phyloP scores from a whole-genome alignment of 2,329 filamentous ascomycete species.

The Alternaria solani region DNA sequence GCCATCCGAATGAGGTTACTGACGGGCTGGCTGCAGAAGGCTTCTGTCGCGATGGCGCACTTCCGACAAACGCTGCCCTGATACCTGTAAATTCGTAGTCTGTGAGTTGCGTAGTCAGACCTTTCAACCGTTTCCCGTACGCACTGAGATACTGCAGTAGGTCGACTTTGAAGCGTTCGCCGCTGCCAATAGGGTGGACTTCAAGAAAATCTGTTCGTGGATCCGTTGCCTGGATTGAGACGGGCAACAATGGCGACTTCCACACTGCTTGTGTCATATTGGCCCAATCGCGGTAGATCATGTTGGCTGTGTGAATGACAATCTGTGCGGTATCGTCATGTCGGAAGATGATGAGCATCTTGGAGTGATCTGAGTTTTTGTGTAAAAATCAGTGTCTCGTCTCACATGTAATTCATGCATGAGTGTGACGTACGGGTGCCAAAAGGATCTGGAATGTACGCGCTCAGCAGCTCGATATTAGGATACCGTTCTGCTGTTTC shows the following conservation, averaged over 20 bases:
- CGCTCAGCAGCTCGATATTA: slow-evolving; percentile 75
- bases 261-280: slow-evolving; percentile 89
- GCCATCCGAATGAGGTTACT: slow-evolving; percentile 78
- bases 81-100: slow-evolving; percentile 75
- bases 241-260: slow-evolving; percentile 75
- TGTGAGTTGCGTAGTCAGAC: slow-evolving; percentile 65
- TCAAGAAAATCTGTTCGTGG: not conserved
- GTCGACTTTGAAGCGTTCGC: slow-evolving; percentile 77
- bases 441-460: slow-evolving; percentile 83
- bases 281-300: slow-evolving; percentile 86
- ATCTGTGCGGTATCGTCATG: slow-evolving; percentile 80
- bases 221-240: slow-evolving; percentile 31
- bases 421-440: slow-evolving; percentile 66
- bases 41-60: slow-evolving; percentile 74
- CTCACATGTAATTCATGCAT: not conserved
- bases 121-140: slow-evolving; percentile 68
- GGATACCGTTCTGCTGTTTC: slow-evolving; percentile 66
- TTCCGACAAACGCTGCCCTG: slow-evolving; percentile 76
- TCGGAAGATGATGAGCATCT: slow-evolving; percentile 84
- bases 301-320: slow-evolving; percentile 88
- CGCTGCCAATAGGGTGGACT: slow-evolving; percentile 62
- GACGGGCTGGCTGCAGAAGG: slow-evolving; percentile 53
- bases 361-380: slow-evolving; percentile 68
- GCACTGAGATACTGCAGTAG: slow-evolving; percentile 74
- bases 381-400: not conserved